Base-by-base conservation (phyloP, 805 yeast genomes). In the Saturnispora silvae region DNA sequence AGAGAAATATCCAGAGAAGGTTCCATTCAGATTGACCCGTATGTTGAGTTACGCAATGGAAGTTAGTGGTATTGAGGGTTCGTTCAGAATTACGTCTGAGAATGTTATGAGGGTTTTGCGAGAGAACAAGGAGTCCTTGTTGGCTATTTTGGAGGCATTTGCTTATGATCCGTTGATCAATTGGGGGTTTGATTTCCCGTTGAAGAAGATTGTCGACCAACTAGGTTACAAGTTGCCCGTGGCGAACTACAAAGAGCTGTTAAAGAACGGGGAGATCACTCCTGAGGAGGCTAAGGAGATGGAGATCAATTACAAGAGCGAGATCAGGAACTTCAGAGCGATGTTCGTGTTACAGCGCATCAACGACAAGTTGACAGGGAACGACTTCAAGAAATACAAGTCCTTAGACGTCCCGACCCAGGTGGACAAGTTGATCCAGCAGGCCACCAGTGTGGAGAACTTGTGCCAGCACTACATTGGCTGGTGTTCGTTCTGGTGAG, bases 21-120 rank as follows among this genome's bases (percentile, higher is more conserved):
- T 92, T 18, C 99, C 99, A 6, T 92, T 92, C 65, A 71, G 99
- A 57, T 68, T 92, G 41, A 92, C 99, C 0, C 68, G 98, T 58
- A 92, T 92, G 99, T 67, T 94, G 46, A 86, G 94, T 17, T 86
- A 86, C 57, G 99, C 97, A 0, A 89, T 92, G 96, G 99, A 94
- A 57, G 97, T 92, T 3, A 82, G 95, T 60, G 98, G 98, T 6
- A 86, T 92, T 44, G 97, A 92, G 59, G 99, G 99, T 3, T 83
- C 95, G 25, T 92, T 84, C 70, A 71, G 97, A 50, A 87, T 92
- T 28, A 87, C 97, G 0, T 83, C 96, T 59, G 97, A 92, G 53
- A 87, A 89, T 58, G 98, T 92, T 3, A 89, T 94, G 96, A 70
- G 94, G 44, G 94, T 94, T 2, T 63, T 92, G 37, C 69, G 99